Percentiles rank a stretch among this genome's conserved stretches.
Conservation (phyloP, 306 rosid species). For the Prunus armeniaca region DNA sequence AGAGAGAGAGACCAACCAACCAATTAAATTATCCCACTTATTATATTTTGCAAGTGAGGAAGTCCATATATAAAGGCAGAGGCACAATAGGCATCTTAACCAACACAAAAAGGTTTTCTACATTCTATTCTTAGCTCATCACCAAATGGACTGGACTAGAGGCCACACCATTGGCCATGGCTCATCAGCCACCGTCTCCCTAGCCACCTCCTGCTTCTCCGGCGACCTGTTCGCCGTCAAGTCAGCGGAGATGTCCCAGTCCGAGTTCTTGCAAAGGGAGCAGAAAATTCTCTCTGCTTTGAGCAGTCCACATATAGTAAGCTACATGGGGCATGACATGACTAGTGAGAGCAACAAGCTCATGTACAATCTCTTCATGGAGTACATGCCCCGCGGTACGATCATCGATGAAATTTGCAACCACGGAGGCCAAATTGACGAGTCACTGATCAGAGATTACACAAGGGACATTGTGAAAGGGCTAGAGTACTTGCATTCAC, state of each 20-base stretch:
- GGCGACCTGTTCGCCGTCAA: constrained; percentile 58
- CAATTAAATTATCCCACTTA: constrained; percentile 32
- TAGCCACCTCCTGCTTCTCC: constrained; percentile 38
- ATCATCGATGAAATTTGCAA: constrained; percentile 33
- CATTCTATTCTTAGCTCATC: constrained; percentile 4
- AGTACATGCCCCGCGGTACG: constrained; percentile 56
- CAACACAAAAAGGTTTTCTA: not conserved
- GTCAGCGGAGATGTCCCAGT: constrained; percentile 53
- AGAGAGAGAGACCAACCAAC: constrained; percentile 48
- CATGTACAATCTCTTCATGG: constrained; percentile 76
- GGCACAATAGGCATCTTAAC: constrained; percentile 1
- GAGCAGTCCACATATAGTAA: constrained; percentile 51
- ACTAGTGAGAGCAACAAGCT: constrained; percentile 46
- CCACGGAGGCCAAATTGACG: constrained; percentile 39
- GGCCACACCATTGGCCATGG: constrained; percentile 71
- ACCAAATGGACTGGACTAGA: constrained; percentile 74
- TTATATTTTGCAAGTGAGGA: not conserved
- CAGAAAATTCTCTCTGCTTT: constrained; percentile 57
- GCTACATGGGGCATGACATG: constrained; percentile 59
- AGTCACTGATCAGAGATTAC: constrained; percentile 33
- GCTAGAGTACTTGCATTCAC: constrained; percentile 63
- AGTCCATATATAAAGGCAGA: constrained; percentile 5
- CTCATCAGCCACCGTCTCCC: constrained; percentile 71
- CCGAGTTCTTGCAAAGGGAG: constrained; percentile 55
- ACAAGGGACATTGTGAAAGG: constrained; percentile 50